Conservation (phyloP, 2,329 filamentous ascomycete species). For the Sordariomycetes sp. region DNA sequence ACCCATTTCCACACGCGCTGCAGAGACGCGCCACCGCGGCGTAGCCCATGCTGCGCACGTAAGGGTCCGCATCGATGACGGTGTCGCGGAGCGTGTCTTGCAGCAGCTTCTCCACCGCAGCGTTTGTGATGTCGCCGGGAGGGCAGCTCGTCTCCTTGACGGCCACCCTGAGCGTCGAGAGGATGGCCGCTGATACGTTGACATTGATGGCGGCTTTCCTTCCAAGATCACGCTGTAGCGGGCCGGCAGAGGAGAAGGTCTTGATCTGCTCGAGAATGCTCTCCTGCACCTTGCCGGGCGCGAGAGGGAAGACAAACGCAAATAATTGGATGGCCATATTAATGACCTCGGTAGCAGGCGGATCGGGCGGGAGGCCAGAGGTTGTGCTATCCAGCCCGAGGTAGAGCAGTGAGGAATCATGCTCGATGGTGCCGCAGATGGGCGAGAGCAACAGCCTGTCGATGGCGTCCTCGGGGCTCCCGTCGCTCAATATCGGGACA, state of each 20-base stretch:
- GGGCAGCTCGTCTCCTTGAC: constrained; percentile 68
- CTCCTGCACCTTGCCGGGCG: constrained; percentile 85
- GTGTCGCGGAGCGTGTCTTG: constrained; percentile 66
- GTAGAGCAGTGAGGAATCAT: constrained; percentile 79
- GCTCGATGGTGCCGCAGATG: constrained; percentile 73
- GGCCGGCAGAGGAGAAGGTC: constrained; percentile 73
- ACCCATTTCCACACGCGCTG: constrained; percentile 70
- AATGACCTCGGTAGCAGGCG: constrained; percentile 84
- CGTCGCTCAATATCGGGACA: constrained; percentile 29
- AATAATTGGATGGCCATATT: constrained; percentile 92
- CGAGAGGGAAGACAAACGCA: constrained; percentile 80
- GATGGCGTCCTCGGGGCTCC: constrained; percentile 53
- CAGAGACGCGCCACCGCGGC: constrained; percentile 80
- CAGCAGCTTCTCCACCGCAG: constrained; percentile 72
- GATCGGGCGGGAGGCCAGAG: constrained; percentile 47
- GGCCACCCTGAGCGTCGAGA: constrained; percentile 73
- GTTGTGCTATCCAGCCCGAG: constrained; percentile 35
- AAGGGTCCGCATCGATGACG: constrained; percentile 73
- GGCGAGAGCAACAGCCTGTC: constrained; percentile 55
- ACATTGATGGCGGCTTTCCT: constrained; percentile 84
- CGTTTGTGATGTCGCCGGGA: constrained; percentile 60
- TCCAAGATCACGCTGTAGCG: constrained; percentile 74
- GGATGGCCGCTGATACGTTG: constrained; percentile 74
- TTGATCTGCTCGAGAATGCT: constrained; percentile 90
- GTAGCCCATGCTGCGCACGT: constrained; percentile 75